These are phyloP conservation scores for Tulasnella sp. DNA, from an alignment of 768 basidiomycete genomes.

Conservation along the genomic window DNA sequence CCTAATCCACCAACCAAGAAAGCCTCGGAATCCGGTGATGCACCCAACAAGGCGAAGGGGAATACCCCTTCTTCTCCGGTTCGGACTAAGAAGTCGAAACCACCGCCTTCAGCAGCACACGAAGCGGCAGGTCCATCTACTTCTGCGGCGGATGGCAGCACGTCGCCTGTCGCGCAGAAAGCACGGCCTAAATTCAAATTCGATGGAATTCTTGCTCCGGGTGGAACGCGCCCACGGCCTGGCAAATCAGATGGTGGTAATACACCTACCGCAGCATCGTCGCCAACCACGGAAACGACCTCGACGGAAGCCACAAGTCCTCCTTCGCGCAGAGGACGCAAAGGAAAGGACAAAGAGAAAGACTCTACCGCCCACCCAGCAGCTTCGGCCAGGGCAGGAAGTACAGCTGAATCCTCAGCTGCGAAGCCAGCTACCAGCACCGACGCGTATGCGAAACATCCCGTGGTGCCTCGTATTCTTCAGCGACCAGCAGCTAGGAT, in stretches of 20 bases:
- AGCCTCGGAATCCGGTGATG: constrained; percentile 1
- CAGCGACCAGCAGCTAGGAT: constrained; percentile 25
- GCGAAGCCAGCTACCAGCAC: constrained; percentile 24
- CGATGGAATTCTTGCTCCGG: constrained; percentile 53
- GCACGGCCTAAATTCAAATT: constrained; percentile 61
- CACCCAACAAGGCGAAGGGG: constrained; percentile 20
- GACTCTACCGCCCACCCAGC: constrained; percentile 16
- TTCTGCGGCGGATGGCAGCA: constrained; percentile 19
- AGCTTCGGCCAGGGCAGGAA: neutral
- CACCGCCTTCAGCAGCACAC: constrained; percentile 21
- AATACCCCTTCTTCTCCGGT: neutral
- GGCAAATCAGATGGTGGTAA: neutral
- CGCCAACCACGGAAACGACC: neutral
- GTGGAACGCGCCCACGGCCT: neutral
- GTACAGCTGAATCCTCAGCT: neutral
- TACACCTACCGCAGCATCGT: neutral
- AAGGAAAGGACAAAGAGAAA: constrained; percentile 27
- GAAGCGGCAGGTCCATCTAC: constrained; percentile 7
- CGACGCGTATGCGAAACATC: neutral
- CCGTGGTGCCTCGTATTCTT: constrained; percentile 16
- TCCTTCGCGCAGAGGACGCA: constrained; percentile 14
- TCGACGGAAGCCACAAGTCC: neutral
- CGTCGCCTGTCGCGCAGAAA: constrained; percentile 50
- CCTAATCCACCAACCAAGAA: constrained; percentile 6
- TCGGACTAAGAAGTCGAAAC: neutral